Evolutionary conservation across 1,284 basidiomycete species (phyloP), one percentile per base, ranked within the genome.

Genomic region (Rhodotorula mucilaginosa): DNA sequence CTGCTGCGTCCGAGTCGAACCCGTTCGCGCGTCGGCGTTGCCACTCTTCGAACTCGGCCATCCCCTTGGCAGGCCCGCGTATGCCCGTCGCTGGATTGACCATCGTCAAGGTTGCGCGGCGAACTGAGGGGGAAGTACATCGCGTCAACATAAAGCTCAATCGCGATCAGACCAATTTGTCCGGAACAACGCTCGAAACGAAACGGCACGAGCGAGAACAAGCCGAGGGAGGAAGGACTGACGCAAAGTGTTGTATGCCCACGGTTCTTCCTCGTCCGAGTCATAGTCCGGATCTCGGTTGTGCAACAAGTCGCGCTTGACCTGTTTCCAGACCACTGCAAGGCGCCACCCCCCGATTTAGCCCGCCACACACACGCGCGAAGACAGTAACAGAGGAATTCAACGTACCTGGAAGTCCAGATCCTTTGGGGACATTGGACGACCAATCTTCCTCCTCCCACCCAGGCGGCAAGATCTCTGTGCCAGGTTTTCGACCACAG

Each of bases 261-360:
- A 76, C 8, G 65, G 59, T n/a, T 64, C 68, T 18, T 74, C 73
- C 15, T 76, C 73, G 52, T 74, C 73, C 19, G 75, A 76, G 49
- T 74, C 73, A 61, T 76, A 76, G 51, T 76, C 73, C 5, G 75
- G 75, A 47, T 76, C 75, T 21, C 65, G 68, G 51, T 73, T 71
- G 21, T 46, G 12, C 16, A 61, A 26, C 54, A 76, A 34, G 57
- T 76, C 75, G 64, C 62, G 62, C 48, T 75, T 73, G 67, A 73
- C 56, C n/a, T 63, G 23, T 19, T 52, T 23, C 74, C 71, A 75
- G 5, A 70, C 67, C 5, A 56, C 73, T 74, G 63, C n/a, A 13
- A 4, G 6, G 15, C 3, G 0, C 0, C 7, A 0, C 3, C 34
- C 34, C 18, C 29, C 54, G 29, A 21, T 29, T 46, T 31, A 61